Evolutionary conservation across 108 stramenopile species (phyloP).

Genomic region (Parietichytrium sp.): DNA sequence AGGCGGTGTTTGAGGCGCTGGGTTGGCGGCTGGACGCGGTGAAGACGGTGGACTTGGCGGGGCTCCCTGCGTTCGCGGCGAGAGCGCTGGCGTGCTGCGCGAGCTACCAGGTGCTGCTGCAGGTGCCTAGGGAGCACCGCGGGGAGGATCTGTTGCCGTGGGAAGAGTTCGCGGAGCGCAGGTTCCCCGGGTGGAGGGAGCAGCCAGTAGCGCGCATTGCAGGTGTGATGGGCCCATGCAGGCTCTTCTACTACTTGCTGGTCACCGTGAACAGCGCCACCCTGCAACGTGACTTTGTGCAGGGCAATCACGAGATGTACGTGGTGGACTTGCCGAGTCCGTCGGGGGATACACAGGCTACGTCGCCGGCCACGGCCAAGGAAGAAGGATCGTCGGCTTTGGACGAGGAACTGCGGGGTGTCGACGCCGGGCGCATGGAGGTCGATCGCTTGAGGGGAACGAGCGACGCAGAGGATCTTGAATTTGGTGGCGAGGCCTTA

Average conservation of each 20-base stretch:
- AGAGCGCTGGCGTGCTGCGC: constrained; percentile 12
- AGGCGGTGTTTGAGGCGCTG: no score
- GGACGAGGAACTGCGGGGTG: no score
- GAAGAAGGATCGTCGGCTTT: no score
- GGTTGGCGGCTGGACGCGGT: constrained; percentile 29
- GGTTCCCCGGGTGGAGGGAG: not conserved
- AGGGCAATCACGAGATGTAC: no score
- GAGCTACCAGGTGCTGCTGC: constrained; percentile 23
- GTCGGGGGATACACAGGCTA: no score
- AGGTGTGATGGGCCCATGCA: not conserved
- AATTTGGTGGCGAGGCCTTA: no score
- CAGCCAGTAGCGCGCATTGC: not conserved
- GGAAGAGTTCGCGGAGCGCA: not conserved
- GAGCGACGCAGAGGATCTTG: no score
- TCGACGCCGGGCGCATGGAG: no score
- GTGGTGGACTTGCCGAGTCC: no score
- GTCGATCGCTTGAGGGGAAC: no score
- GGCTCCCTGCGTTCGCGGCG: not conserved
- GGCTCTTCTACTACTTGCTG: constrained; percentile 33
- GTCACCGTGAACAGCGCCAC: not conserved
- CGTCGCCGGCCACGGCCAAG: no score
- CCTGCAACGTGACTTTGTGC: not conserved
- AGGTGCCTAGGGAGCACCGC: not conserved
- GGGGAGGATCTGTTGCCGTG: not conserved
- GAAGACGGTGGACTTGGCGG: not conserved